Evolutionary conservation across 2,329 filamentous ascomycete species (phyloP), one percentile per base, ranked within the genome.

Genomic region (Curvularia eragrostidis): DNA sequence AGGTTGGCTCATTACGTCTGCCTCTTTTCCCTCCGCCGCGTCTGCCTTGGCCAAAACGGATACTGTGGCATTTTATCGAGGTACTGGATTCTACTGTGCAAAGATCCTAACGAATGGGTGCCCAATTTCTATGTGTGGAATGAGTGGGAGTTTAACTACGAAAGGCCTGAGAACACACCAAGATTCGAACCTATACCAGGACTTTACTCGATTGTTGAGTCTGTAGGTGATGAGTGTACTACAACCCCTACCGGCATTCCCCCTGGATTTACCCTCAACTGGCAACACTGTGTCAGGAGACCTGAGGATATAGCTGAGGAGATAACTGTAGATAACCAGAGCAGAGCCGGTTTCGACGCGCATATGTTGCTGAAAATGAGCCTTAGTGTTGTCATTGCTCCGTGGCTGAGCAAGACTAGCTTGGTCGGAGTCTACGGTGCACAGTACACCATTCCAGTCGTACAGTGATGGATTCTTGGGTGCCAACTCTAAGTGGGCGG

Each of bases 401-500:
- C 13, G 32, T 34, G 32, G 32, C 32, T 34, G 32, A 34, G 32
- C 32, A 34, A 34, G 5, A 34, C 12, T n/a, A 34, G 32, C 34
- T 2, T 18, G 5, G 15, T 18, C 15, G 34, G 34, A 8, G 15
- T n/a, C 5, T 49, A 51, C 3, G 34, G 24, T 21, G 23, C 19
- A 5, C 38, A 51, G 51, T 12, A 41, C 46, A 13, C 44, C 58
- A 10, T 53, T 51, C 19, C 47, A 49, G 28, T 32, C 48, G 7
- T 54, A 51, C 43, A 32, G 48, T 5, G 52, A 59, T 28, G 56
- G 56, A 15, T 46, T 46, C 5, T 15, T 54, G 13, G 48, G 52
- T 18, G 44, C 49, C 42, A 59, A 55, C 44, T 52, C 56, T 13
- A 61, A 59, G 15, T 58, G 55, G 58, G 54, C 51, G 12, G 42